Conservation (phyloP, 2,329 filamentous ascomycete genomes). For the Dothiorella sarmentorum region DNA sequence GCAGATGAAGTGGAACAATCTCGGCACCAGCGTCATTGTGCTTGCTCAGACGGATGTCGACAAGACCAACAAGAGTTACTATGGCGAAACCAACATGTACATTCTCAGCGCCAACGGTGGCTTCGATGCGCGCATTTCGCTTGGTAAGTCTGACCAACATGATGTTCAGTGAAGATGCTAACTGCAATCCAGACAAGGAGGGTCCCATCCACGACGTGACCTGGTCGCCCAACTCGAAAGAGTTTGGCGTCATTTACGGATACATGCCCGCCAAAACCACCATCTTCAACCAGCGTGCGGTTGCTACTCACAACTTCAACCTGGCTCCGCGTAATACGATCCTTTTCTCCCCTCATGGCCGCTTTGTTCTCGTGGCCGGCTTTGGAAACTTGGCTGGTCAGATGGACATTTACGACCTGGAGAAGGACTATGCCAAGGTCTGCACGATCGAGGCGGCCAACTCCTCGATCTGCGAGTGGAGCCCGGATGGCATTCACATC, state of each 20-base stretch:
- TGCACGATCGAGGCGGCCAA: constrained; percentile 94
- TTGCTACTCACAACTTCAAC: constrained; percentile 79
- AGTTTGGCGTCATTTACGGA: constrained; percentile 96
- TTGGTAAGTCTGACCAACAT: constrained; percentile 53
- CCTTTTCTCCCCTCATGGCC: constrained; percentile 86
- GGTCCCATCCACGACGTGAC: constrained; percentile 95
- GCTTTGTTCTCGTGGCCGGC: constrained; percentile 89
- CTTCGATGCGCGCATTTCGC: constrained; percentile 85
- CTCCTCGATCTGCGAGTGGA: constrained; percentile 95
- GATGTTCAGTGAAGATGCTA: neutral
- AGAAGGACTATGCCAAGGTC: constrained; percentile 90
- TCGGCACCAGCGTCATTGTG: constrained; percentile 87
- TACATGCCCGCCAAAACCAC: constrained; percentile 99
- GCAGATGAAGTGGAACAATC: constrained; percentile 94
- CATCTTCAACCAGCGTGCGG: constrained; percentile 88
- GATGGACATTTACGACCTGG: constrained; percentile 95
- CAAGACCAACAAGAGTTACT: constrained; percentile 98
- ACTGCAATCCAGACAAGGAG: constrained; percentile 69
- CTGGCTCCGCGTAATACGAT: constrained; percentile 91
- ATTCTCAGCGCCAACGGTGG: constrained; percentile 85
- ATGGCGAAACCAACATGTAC: constrained; percentile 96
- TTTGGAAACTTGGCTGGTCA: constrained; percentile 97
- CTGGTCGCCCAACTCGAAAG: constrained; percentile 97
- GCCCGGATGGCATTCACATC: constrained; percentile 90
- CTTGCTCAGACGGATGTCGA: constrained; percentile 97